Evolutionary conservation across 2,329 filamentous ascomycete genomes (phyloP).

Genomic region (Pseudocercospora crystallina): DNA sequence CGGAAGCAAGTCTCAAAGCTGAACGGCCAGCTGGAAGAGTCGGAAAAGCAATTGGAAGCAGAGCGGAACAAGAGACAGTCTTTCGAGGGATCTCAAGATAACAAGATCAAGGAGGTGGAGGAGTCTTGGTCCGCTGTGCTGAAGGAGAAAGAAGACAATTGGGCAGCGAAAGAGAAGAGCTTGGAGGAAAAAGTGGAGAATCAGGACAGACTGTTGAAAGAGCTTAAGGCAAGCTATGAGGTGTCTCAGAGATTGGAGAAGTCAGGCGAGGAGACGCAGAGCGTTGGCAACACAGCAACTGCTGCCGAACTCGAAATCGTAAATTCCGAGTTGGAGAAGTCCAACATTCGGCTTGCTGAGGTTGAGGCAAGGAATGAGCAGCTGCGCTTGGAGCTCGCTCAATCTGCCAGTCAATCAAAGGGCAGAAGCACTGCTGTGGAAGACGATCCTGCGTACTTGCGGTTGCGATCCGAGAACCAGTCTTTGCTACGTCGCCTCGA

Average conservation of each 20-base stretch:
- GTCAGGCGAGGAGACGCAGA: conserved; percentile 61
- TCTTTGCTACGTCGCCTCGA: conserved; percentile 88
- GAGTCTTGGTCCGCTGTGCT: conserved; percentile 85
- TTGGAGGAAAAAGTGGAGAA: conserved; percentile 92
- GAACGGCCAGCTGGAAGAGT: conserved; percentile 77
- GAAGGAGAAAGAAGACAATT: conserved; percentile 93
- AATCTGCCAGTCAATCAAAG: conserved; percentile 73
- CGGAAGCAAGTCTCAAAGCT: conserved; percentile 74
- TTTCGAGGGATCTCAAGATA: conserved; percentile 74
- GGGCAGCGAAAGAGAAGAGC: conserved; percentile 87
- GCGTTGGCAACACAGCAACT: conserved; percentile 61
- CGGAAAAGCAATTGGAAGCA: conserved; percentile 74
- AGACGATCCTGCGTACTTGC: conserved; percentile 85
- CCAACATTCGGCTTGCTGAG: conserved; percentile 81
- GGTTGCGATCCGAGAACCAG: conserved; percentile 88
- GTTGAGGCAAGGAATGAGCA: conserved; percentile 94
- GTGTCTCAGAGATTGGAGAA: conserved; percentile 86
- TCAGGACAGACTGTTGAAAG: conserved; percentile 86
- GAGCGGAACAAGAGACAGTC: conserved; percentile 72
- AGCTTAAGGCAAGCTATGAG: conserved; percentile 96
- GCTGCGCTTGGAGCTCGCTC: conserved; percentile 82
- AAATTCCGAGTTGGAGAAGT: conserved; percentile 84
- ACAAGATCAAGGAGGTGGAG: conserved; percentile 84
- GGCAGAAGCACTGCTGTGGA: conserved; percentile 66
- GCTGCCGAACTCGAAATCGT: conserved; percentile 91